Base-by-base conservation (phyloP, 257 asterid species). In the Petunia secreta region DNA sequence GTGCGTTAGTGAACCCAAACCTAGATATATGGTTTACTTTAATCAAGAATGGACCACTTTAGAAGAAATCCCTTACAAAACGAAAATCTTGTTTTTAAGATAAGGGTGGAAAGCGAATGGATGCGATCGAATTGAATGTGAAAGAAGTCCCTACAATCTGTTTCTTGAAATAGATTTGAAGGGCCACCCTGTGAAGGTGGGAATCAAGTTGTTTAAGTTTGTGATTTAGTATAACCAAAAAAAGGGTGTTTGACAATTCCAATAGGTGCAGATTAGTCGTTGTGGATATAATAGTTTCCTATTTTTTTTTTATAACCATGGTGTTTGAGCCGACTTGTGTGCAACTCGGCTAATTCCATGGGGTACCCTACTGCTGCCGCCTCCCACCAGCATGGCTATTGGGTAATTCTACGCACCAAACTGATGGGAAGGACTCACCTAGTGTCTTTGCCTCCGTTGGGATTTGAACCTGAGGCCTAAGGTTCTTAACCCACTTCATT, bases 121-220 rank as follows among this genome's bases (percentile, higher is more conserved):
- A 71, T 48, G 77, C 11, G 3, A 34, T 71, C 15, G 9, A 10
- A 34, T 62, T 62, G 9, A 9, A 48, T 25, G 41, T 69, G 58
- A 46, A 46, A 25, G 16, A 41, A 9, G 13, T 71, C 48, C 43
- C 25, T 48, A 6, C 46, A 48, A 16, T 48, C 1, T 10, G 60
- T 34, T 6, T 48, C 16, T 71, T 71, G 77, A 34, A 71, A 71
- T 71, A 60, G 34, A 8, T 46, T 34, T 37, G 25, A 55, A 71
- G 60, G 11, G 13, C 11, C 25, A 71, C 7, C 1, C 1, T 25
- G 8, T 25, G 60, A 71, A 34, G 41, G 41, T 66, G 14, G 75
- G 77, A 48, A 48, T 34, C 1, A 34, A 71, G 59, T 46, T 34
- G 44, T 25, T 71, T 71, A 71, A 71, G 77, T 46, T 71, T 71